These are phyloP conservation scores for Talaromyces islandicus DNA, from an alignment of 2,329 filamentous ascomycete genomes.

Conservation along the genomic window DNA sequence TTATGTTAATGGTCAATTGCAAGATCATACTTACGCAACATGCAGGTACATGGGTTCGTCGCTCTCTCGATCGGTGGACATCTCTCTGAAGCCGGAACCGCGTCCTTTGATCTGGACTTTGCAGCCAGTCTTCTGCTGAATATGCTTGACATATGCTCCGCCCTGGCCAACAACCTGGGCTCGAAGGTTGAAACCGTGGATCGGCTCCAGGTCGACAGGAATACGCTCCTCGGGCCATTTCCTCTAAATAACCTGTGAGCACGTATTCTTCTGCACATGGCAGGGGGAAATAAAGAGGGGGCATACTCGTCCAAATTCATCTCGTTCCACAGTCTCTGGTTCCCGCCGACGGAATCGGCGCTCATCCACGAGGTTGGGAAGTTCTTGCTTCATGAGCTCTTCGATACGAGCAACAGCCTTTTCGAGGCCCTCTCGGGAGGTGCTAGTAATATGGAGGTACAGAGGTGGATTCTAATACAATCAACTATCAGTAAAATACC, in stretches of 20 bases:
- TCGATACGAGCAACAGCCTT: conserved; percentile 82
- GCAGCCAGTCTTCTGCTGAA: conserved; percentile 90
- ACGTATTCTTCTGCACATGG: background rate
- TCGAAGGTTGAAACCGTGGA: conserved; percentile 90
- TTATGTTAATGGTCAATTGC: background rate
- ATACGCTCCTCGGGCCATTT: conserved; percentile 99
- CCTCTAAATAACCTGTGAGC: conserved; percentile 49
- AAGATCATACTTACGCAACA: conserved; percentile 63
- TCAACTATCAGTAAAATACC: background rate
- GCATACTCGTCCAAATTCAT: conserved; percentile 78
- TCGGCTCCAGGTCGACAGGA: conserved; percentile 79
- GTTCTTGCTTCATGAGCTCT: conserved; percentile 90
- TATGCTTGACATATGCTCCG: conserved; percentile 95
- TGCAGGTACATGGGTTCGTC: conserved; percentile 97
- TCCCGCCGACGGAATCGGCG: conserved; percentile 77
- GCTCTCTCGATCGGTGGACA: conserved; percentile 79
- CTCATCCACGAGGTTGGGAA: conserved; percentile 93
- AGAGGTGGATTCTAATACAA: conserved; percentile 74
- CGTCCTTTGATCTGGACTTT: conserved; percentile 97
- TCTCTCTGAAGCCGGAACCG: conserved; percentile 89
- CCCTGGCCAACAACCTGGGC: conserved; percentile 94
- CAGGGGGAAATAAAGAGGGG: background rate
- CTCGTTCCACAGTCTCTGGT: conserved; percentile 66
- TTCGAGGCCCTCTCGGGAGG: conserved; percentile 84
- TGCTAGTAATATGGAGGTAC: conserved; percentile 93